Evolutionary conservation across 306 rosid genomes (phyloP).

Genomic region (Inga leiocalycina): DNA sequence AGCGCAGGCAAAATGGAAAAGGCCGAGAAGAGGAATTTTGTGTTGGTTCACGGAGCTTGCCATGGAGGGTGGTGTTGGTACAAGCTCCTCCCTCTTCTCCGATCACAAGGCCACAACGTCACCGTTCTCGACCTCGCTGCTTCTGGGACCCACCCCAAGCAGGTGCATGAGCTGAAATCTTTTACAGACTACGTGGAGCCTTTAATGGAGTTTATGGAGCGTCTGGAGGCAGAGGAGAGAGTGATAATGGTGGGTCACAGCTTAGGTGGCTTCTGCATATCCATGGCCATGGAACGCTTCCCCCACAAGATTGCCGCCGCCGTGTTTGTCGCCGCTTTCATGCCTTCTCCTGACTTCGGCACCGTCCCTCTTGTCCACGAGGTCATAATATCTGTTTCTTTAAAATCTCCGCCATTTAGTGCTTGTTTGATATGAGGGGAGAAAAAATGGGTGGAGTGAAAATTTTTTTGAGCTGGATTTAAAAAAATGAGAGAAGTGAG

Average conservation of each 20-base stretch:
- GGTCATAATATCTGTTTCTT: neutral
- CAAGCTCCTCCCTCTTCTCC: conserved; percentile 40
- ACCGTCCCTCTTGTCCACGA: neutral
- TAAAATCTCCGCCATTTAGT: neutral
- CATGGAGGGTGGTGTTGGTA: conserved; percentile 81
- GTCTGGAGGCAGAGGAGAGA: conserved; percentile 41
- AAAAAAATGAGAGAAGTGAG: too few relatives aligned
- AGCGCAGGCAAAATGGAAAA: neutral
- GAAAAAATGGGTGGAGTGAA: rapidly evolving
- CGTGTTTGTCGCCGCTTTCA: conserved; percentile 42
- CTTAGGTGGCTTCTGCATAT: conserved; percentile 48
- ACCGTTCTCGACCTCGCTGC: conserved; percentile 61
- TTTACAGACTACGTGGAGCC: conserved; percentile 50
- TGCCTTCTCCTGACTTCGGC: conserved; percentile 40
- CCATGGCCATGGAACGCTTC: conserved; percentile 64
- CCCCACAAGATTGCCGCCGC: conserved; percentile 55
- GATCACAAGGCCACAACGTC: conserved; percentile 49
- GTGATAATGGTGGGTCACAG: conserved; percentile 66
- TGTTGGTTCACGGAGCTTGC: conserved; percentile 60
- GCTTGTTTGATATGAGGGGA: too few relatives aligned
- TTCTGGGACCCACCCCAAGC: conserved; percentile 50
- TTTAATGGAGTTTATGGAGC: conserved; percentile 39
- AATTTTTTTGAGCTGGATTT: too few relatives aligned
- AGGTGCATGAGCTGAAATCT: conserved; percentile 37
- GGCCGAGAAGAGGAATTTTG: conserved; percentile 38